Evolutionary conservation across 2,329 filamentous ascomycete genomes (phyloP), one percentile per base, ranked within the genome.

Genomic region (Chaetothyriales sp.): DNA sequence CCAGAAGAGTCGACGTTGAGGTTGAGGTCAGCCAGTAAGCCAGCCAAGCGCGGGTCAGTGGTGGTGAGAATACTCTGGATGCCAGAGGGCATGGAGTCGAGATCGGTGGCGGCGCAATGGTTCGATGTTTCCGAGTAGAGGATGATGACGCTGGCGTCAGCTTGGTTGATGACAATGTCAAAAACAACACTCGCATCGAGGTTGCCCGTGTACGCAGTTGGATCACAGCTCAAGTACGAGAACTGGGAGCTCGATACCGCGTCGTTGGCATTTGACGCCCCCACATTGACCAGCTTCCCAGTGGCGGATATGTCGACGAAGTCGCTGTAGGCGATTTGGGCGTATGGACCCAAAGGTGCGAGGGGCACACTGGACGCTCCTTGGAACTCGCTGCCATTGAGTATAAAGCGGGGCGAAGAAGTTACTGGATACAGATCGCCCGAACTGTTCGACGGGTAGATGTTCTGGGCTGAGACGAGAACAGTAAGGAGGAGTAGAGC

Each of bases 171-270:
- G 33, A 68, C 62, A 50, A 62, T 63, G 43, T 58, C 46, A 43
- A 72, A 59, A 4, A 67, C 68, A 25, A 61, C 57, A 50, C 61
- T 63, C 8, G 63, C 67, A 56, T 64, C 60, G 28, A 69, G 55
- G 29, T 66, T 63, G n/a, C 67, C 69, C 9, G 64, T 56, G 56
- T 72, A 72, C 20, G 63, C 64, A 37, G 63, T 60, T 1, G 60
- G 54, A 55, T 73, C 70, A 57, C 70, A 72, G 44, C 66, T 67
- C 49, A 73, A 59, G 46, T 67, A 67, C 48, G 68, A 68, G 51
- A 73, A 60, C 29, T 59, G 54, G 25, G 15, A 47, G 22, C 49
- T 44, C 2, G 28, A 37, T 20, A 54, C 51, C n/a, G 52, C 29
- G 8, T 53, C 40, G 43, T 61, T 60, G 37, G 59, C 56, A 48